Evolutionary conservation across 1,139 yeast species (phyloP).

Genomic region (Kodamaea sp.): DNA sequence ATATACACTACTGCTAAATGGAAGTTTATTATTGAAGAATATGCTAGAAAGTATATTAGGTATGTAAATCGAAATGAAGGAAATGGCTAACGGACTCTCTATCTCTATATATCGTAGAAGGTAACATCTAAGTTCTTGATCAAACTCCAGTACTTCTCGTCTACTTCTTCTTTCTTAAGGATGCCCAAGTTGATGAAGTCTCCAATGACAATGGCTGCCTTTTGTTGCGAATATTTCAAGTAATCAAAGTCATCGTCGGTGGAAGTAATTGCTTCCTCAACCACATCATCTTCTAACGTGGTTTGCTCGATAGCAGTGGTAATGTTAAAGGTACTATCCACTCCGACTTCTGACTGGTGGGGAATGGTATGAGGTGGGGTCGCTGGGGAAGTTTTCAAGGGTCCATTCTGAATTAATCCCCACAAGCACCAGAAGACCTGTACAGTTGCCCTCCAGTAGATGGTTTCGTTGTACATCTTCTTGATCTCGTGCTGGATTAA

Average conservation of each 20-base stretch:
- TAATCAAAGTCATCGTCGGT: conserved; percentile 79
- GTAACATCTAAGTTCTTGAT: conserved; percentile 46
- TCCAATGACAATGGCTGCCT: conserved; percentile 70
- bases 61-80: no score
- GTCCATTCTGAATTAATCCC: conserved; percentile 82
- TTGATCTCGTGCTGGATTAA: conserved; percentile 55
- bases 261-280: conserved; percentile 38
- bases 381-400: conserved; percentile 14
- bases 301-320: conserved; percentile 36
- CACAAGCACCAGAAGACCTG: conserved; percentile 85
- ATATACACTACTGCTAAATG: no score
- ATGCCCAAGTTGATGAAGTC: conserved; percentile 70
- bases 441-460: conserved; percentile 80
- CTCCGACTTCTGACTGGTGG: conserved; percentile 30
- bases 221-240: conserved; percentile 71
- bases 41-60: no score
- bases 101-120: conserved; percentile 27
- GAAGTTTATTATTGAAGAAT: no score
- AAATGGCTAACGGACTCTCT: no score
- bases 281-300: conserved; percentile 22
- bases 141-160: conserved; percentile 21
- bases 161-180: conserved; percentile 36
- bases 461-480: conserved; percentile 60
- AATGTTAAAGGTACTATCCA: conserved; percentile 42
- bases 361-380: conserved; percentile 9